Conservation (phyloP, 2,329 filamentous ascomycete species). For the Diaporthe batatas region DNA sequence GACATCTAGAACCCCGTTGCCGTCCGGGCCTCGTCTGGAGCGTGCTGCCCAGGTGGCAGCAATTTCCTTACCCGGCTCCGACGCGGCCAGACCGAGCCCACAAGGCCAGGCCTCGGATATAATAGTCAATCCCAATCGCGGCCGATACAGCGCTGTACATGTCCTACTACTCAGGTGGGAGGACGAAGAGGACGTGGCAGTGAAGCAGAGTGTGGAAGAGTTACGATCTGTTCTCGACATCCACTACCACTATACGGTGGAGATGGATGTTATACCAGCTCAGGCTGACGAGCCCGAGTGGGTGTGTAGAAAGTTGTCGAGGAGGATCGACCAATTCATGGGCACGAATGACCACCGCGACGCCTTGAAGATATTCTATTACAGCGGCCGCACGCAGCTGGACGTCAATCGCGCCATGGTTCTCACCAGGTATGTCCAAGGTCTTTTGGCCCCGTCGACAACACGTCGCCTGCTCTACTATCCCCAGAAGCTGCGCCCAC, state of each 20-base stretch:
- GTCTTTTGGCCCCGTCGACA: background rate
- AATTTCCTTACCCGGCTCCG: slow-evolving; percentile 59
- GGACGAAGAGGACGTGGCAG: slow-evolving; percentile 62
- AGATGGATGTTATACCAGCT: slow-evolving; percentile 64
- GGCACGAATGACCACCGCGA: slow-evolving; percentile 67
- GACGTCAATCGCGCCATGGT: slow-evolving; percentile 70
- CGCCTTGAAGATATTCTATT: slow-evolving; percentile 71
- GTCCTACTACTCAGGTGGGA: slow-evolving; percentile 70
- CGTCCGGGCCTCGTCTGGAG: slow-evolving; percentile 67
- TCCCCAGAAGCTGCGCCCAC: no score
- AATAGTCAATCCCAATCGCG: slow-evolving; percentile 63
- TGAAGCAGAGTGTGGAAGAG: slow-evolving; percentile 59
- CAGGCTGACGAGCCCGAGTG: slow-evolving; percentile 58
- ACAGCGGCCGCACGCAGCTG: slow-evolving; percentile 67
- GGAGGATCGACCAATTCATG: slow-evolving; percentile 65
- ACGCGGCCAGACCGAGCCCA: slow-evolving; percentile 65
- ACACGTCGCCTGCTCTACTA: background rate
- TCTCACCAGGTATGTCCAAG: slow-evolving; percentile 64
- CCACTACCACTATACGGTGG: slow-evolving; percentile 65
- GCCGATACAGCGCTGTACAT: slow-evolving; percentile 66
- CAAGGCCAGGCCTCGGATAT: slow-evolving; percentile 64
- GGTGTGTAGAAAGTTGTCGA: slow-evolving; percentile 67
- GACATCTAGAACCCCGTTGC: slow-evolving; percentile 69
- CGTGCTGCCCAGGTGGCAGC: slow-evolving; percentile 58
- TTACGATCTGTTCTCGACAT: slow-evolving; percentile 65